Percentiles rank a stretch among this genome's conserved stretches.
These are phyloP conservation scores for Talaromyces proteolyticus DNA, from an alignment of 495 filamentous ascomycete species.

Conservation along the genomic window DNA sequence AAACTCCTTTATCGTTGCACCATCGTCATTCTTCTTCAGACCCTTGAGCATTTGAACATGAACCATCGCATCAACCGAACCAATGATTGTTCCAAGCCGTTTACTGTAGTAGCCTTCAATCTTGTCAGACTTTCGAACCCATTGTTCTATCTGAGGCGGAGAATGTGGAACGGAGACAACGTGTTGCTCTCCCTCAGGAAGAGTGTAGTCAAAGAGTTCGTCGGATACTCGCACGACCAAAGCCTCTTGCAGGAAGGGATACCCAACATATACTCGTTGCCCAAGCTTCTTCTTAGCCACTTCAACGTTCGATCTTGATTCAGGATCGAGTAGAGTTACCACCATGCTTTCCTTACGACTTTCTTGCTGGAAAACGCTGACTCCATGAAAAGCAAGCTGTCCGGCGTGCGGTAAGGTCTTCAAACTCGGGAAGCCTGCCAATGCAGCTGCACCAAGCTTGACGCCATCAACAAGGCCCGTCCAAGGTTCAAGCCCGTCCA, in stretches of 20 bases:
- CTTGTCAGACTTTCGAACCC: constrained; percentile 72
- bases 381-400: constrained; percentile 78
- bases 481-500: constrained; percentile 84
- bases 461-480: constrained; percentile 85
- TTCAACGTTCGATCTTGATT: constrained; percentile 61
- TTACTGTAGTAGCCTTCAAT: constrained; percentile 88
- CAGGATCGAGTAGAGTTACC: constrained; percentile 71
- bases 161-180: constrained; percentile 63
- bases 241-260: constrained; percentile 92
- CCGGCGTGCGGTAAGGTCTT: constrained; percentile 77
- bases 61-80: constrained; percentile 79
- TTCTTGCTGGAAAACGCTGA: constrained; percentile 95
- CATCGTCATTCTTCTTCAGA: constrained; percentile 82
- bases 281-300: constrained; percentile 74
- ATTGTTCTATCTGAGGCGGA: constrained; percentile 73
- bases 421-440: constrained; percentile 90
- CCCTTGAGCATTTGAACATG: constrained; percentile 92
- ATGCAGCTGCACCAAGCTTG: constrained; percentile 68
- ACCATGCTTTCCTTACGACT: constrained; percentile 97
- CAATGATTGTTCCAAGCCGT: constrained; percentile 81
- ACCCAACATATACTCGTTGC: constrained; percentile 84
- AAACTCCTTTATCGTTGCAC: constrained; percentile 90
- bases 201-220: constrained; percentile 85
- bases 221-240: constrained; percentile 85
- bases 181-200: constrained; percentile 55